Evolutionary conservation across 768 basidiomycete species (phyloP).

Genomic region (Boletus insuetus): DNA sequence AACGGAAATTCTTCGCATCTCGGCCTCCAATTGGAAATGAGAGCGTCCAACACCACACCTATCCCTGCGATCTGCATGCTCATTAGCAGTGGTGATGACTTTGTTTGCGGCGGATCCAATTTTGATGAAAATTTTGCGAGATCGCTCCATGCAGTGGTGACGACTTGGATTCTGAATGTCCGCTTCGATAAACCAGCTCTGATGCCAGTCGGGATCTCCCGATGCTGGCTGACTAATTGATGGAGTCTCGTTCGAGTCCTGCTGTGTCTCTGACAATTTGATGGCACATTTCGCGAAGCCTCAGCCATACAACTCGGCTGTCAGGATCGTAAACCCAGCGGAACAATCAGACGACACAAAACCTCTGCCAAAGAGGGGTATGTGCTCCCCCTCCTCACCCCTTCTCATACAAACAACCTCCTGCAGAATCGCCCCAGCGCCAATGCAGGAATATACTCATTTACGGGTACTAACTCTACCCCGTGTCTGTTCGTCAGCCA

Average conservation of each 20-base stretch:
- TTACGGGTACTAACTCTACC: conserved; percentile 60
- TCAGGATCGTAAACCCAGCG: conserved; percentile 69
- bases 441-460: conserved; percentile 92
- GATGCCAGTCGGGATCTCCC: conserved; percentile 21
- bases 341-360: conserved; percentile 41
- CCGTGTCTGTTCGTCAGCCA: background rate
- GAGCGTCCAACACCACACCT: background rate
- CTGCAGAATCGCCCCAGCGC: conserved; percentile 62
- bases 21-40: background rate
- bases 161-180: too few species aligned
- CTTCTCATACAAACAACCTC: conserved; percentile 4
- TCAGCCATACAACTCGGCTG: conserved; percentile 53
- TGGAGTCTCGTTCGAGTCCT: conserved; percentile 7
- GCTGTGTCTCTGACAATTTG: conserved; percentile 5
- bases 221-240: conserved; percentile 21
- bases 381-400: conserved; percentile 19
- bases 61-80: background rate
- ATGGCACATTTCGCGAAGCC: conserved; percentile 76
- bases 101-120: background rate
- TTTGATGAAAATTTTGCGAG: background rate
- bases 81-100: background rate
- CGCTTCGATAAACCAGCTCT: too few species aligned
- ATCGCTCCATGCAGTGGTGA: too few species aligned
- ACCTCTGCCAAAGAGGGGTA: conserved; percentile 53
- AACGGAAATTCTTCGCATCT: background rate